phyloP scores from a whole-genome alignment of 208 protist genomes.

The Leishmania major region DNA sequence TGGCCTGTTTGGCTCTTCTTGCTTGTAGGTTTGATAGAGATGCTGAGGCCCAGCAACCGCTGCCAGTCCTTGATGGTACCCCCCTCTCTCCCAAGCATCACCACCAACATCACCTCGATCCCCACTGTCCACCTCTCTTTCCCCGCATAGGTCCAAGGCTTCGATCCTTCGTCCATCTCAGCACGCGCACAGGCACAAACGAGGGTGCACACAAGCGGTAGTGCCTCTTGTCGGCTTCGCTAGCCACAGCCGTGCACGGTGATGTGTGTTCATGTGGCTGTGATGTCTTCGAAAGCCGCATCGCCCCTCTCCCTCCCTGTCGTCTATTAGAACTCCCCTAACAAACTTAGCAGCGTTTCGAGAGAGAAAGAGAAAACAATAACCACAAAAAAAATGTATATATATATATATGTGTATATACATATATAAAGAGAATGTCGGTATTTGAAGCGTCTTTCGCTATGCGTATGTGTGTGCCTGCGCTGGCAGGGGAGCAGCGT shows the following conservation, averaged over 20 bases:
- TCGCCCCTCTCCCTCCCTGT: not conserved
- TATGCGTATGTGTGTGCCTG: not conserved
- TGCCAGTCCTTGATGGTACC: not conserved
- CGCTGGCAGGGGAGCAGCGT: not conserved
- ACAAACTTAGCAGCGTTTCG: not conserved
- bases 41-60: not conserved
- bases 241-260: not conserved
- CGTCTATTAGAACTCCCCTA: not conserved
- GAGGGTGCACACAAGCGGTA: not conserved
- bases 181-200: not conserved
- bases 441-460: not conserved
- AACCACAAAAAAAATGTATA: not conserved
- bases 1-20: not conserved
- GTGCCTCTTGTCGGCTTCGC: not conserved
- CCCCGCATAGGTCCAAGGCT: not conserved
- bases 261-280: not conserved
- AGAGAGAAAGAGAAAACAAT: not conserved
- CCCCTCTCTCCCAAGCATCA: too few species aligned
- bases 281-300: not conserved
- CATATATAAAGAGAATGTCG: not conserved
- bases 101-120: not conserved
- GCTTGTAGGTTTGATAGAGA: not conserved
- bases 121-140: not conserved
- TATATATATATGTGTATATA: too few species aligned
- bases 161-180: not conserved